Base-by-base conservation (phyloP, 345 rosid genomes). In the Eucalyptus cloeziana region DNA sequence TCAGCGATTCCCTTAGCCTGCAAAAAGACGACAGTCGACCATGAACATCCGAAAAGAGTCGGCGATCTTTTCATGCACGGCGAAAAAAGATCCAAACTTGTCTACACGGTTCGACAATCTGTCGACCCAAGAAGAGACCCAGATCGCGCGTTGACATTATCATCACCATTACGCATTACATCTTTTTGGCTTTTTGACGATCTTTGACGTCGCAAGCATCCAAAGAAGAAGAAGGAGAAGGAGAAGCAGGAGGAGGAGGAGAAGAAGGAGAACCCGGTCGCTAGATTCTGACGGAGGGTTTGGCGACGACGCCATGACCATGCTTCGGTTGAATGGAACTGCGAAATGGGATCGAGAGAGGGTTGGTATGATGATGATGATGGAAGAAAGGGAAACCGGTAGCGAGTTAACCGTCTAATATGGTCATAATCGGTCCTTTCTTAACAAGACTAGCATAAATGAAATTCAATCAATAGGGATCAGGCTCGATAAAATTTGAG, bases 1-100 rank as follows among this genome's bases (percentile, higher is more conserved):
- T 85, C 67, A 43, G 87, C 83, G 62, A 89, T 15, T 33, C n/a
- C 43, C 44, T 83, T 79, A 52, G 86, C 87, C 89, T 83, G 86
- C 69, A 79, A 44, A 25, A 88, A 22, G 85, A 40, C 27, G 11
- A 25, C 47, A 40, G 85, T 21, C 6, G 85, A 12, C 24, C 85
- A 76, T 76, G 47, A 76, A 40, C 85, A 40, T 40, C 83, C 40
- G 10, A n/a, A 64, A 64, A 64, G 76, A n/a, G 19, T n/a, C 10
- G 76, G 76, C 15, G 37, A 64, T n/a, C 76, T 15, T 31, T 7
- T 64, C 76, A 33, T 64, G 40, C 76, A 64, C 33, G 40, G 76
- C 40, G 31, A 64, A 22, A 76, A 40, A 40, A 5, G 69, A 21
- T 76, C 13, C 47, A 11, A 76, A 40, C 85, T 76, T 76, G 30